Evolutionary conservation across 208 protist genomes (phyloP), one percentile per base, ranked within the genome.

Genomic region (Acanthamoeba healyi): DNA sequence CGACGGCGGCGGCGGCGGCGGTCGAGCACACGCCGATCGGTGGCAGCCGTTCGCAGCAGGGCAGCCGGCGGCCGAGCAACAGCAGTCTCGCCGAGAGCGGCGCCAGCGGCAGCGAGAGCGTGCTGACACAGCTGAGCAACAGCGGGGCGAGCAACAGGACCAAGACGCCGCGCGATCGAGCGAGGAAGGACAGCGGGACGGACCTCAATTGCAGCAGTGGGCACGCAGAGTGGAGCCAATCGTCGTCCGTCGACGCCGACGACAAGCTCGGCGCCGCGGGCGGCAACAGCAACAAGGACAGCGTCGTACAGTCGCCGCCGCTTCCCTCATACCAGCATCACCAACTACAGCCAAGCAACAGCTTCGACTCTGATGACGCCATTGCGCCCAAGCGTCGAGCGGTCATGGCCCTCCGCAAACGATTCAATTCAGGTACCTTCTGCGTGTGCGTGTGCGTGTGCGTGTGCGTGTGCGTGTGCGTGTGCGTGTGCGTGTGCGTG

Each of bases 391-490:
- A 82, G 42, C 24, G 12, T 17, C 72, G 72, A 3, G 22, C 34
- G 5, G 72, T 82, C 26, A 24, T 82, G 19, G 72, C 72, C n/a
- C 29, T 82, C 10, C 72, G 72, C 42, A 82, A 74, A n/a, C 72
- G 40, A 26, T 54, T 51, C 72, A 82, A 82, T 22, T 26, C 56
- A 5, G 56, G 56, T 51, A 51, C 10, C 46, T 15, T 51, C n/a
- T n/a, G n/a, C n/a, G n/a, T 51, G 46, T 51, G 46, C 4, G 46
- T 51, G 46, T 51, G n/a, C 46, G 46, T 51, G 46, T 51, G n/a
- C n/a, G n/a, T n/a, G n/a, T n/a, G n/a, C 44, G 44, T 49, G 44
- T 49, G 44, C 44, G 44, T 49, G 44, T 49, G n/a, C 44, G 44
- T 49, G 44, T 49, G n/a, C 44, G 44, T 49, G 44, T 49, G 44